Evolutionary conservation across 345 rosid species (phyloP), one percentile per base, ranked within the genome.

Genomic region (Citropsis articulata): DNA sequence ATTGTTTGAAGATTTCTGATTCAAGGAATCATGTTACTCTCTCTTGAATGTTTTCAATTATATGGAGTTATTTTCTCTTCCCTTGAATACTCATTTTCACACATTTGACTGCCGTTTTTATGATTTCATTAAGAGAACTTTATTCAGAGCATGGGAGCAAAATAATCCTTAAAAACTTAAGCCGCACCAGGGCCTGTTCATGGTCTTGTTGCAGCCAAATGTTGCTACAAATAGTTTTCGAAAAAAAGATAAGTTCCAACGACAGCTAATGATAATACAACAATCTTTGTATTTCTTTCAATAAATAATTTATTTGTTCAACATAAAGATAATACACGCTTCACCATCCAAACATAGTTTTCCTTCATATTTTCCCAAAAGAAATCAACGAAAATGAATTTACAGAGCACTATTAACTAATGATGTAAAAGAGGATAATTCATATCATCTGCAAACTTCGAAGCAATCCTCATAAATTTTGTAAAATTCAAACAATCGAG

Each of bases 371-470:
- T 16, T 50, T 59, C 12, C 65, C 68, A 71, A 16, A 63, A 76
- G 71, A 76, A 65, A 57, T 16, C 78, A 75, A 56, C 4, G 30
- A 19, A 62, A 77, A 62, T 5, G 19, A 70, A 73, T 69, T 48
- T 38, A 28, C 31, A 76, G 7, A 30, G 10, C 73, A 61, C 12
- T 13, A 78, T 75, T 68, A 19, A 31, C 0, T 27, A 73, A 78
- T 61, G 53, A 8, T 19, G 67, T 73, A 74, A 19, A 28, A 36
- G 22, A 30, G 53, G 5, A 53, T 57, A 66, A 66, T 45, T 21
- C 69, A 36, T 53, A 64, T 50, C 64, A 30, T 42, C 0, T 25
- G 53, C 65, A 35, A 48, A 55, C 30, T 4, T 31, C 24, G 7
- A 75, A 66, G 66, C 31, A 72, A 66, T 14, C 16, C 22, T 56